Evolutionary conservation across 2,329 filamentous ascomycete genomes (phyloP).

Genomic region (Neofusicoccum sp.): DNA sequence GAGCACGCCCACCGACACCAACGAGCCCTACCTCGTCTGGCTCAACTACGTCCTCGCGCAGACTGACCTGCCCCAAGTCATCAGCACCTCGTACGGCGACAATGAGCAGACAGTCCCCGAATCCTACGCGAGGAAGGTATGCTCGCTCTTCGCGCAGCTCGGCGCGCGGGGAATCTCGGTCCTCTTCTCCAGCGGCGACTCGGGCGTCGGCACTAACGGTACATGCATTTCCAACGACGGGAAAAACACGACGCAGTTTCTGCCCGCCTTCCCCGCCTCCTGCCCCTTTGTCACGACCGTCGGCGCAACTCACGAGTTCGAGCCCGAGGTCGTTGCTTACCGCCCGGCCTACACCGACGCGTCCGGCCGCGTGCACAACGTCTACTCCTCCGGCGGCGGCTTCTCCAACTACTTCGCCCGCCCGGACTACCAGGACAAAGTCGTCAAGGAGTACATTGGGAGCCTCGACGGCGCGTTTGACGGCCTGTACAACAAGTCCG

Average conservation of each 20-base stretch:
- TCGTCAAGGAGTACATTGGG: slow-evolving; percentile 47
- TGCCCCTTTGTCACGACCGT: slow-evolving; percentile 58
- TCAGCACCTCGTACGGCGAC: slow-evolving; percentile 69
- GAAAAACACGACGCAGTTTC: slow-evolving; percentile 47
- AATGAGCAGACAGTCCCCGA: slow-evolving; percentile 65
- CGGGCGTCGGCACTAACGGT: slow-evolving; percentile 44
- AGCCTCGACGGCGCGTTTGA: slow-evolving; percentile 40
- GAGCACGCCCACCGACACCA: slow-evolving; percentile 27
- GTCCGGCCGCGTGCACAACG: slow-evolving; percentile 22
- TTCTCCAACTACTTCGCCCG: slow-evolving; percentile 46
- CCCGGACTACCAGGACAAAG: slow-evolving; percentile 45
- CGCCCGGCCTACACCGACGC: slow-evolving; percentile 26
- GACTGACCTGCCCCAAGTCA: slow-evolving; percentile 62
- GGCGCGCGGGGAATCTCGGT: slow-evolving; percentile 51
- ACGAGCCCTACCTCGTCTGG: slow-evolving; percentile 61
- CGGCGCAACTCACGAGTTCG: slow-evolving; percentile 37
- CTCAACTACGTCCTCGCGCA: slow-evolving; percentile 61
- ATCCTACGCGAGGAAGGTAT: slow-evolving; percentile 64
- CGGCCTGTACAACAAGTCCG: slow-evolving; percentile 48
- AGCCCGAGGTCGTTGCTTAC: slow-evolving; percentile 28
- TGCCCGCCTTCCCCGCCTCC: slow-evolving; percentile 51
- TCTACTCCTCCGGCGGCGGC: slow-evolving; percentile 32
- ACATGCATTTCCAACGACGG: slow-evolving; percentile 28
- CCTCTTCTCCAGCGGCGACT: slow-evolving; percentile 54
- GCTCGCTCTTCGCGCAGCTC: slow-evolving; percentile 61